Conservation (phyloP, 106 monocot species). For the Allium sativum region DNA sequence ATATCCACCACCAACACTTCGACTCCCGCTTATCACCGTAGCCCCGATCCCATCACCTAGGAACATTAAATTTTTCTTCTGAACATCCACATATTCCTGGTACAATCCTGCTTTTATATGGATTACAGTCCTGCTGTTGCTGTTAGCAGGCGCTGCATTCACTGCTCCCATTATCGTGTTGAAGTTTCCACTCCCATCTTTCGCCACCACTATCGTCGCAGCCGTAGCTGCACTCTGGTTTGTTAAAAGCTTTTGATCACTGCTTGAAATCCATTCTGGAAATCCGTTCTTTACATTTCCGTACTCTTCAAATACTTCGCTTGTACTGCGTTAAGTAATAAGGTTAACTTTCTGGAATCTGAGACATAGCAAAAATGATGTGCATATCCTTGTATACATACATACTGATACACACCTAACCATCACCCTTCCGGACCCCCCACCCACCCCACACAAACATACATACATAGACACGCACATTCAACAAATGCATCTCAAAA, state of each 20-base stretch:
- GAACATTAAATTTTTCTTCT: constrained; percentile 57
- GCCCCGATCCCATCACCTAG: constrained; percentile 76
- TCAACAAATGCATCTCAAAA: too few species aligned
- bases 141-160: constrained; percentile 55
- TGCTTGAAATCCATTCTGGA: constrained; percentile 2
- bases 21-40: constrained; percentile 70
- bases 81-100: constrained; percentile 74
- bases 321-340: neutral
- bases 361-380: too few species aligned
- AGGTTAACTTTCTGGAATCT: too few species aligned
- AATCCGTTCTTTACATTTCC: neutral
- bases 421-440: too few species aligned
- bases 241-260: constrained; percentile 1
- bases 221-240: neutral
- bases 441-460: too few species aligned
- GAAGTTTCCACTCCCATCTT: constrained; percentile 67
- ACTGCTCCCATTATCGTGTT: constrained; percentile 50
- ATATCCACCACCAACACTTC: constrained; percentile 65
- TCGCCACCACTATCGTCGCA: constrained; percentile 52
- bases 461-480: too few species aligned
- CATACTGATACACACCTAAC: neutral
- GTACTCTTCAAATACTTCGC: neutral
- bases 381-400: neutral
- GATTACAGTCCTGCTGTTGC: constrained; percentile 43
- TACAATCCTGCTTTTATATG: constrained; percentile 82